Base-by-base conservation (phyloP, 148 eudicot species). In the Silene uniflora region DNA sequence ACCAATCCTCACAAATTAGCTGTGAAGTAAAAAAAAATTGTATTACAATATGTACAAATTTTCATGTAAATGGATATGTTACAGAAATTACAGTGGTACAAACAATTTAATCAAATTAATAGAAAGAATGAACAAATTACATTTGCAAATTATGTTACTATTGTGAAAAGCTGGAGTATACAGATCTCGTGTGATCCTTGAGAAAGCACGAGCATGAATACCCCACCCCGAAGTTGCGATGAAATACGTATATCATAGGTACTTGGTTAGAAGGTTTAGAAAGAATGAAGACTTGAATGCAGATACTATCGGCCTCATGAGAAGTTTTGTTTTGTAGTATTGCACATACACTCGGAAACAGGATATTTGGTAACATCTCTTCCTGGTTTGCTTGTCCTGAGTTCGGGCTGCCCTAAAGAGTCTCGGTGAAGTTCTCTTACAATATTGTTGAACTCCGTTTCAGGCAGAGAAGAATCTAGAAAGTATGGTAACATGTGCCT, bases 291-390 rank as follows among this genome's bases (percentile, higher is more conserved):
- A 27, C 27, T 14, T 42, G 9, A 13, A 14, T 8, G 56, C 71
- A 67, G 17, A 66, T 16, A 25, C 39, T 11, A 17, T 9, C 49
- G 69, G 18, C 58, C 58, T 83, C 66, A 81, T 17, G 74, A 73
- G 1, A 69, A 66, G 76, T 72, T 78, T 27, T 17, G 68, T 39
- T 39, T 62, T 18, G 86, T 35, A 27, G 23, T 77, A 70, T 84
- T 89, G 84, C 97, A 91, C 99, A 95, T 95, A 77, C 99, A 95
- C 72, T 91, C 97, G 0, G 97, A 94, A 25, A 92, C 78, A 14
- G 99, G 99, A 72, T 87, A 95, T 86, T 92, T 92, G 44, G 98
- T 95, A 19, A 95, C 99, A 76, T 92, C 99, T 68, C 94, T 83
- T 49, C 88, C 90, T 5, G 87, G 78, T 86, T 89, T 95, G 86